phyloP scores from a whole-genome alignment of 2,329 filamentous ascomycete genomes.

The Akanthomyces muscarius region DNA sequence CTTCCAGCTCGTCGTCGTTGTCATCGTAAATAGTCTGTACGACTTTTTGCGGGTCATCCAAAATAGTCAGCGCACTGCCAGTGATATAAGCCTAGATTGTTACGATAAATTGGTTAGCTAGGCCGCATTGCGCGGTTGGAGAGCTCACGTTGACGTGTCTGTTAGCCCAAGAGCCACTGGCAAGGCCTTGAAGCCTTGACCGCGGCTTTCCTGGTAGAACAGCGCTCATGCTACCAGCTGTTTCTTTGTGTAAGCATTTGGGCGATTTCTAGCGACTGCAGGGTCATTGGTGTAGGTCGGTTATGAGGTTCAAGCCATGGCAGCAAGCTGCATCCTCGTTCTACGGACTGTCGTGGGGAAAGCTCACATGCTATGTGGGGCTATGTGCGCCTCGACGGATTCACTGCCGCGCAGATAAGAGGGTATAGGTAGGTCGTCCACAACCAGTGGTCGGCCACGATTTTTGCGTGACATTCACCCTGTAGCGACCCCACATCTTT shows the following conservation, averaged over 20 bases:
- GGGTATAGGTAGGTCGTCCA: no score
- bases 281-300: background rate
- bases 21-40: slow-evolving; percentile 91
- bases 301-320: background rate
- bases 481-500: background rate
- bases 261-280: background rate
- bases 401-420: no score
- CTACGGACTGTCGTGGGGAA: background rate
- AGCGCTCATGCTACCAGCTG: slow-evolving; percentile 62
- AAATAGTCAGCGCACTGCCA: slow-evolving; percentile 80
- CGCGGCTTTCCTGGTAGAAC: slow-evolving; percentile 76
- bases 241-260: slow-evolving; percentile 8
- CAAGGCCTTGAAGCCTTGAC: slow-evolving; percentile 72
- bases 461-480: background rate
- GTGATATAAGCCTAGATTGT: slow-evolving; percentile 73
- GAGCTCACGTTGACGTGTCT: slow-evolving; percentile 65
- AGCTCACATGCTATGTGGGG: slow-evolving; percentile 16
- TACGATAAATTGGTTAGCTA: slow-evolving; percentile 9
- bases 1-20: slow-evolving; percentile 63
- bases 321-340: background rate
- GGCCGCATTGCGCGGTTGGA: slow-evolving; percentile 17
- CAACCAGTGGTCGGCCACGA: no score
- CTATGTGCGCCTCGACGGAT: background rate
- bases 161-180: slow-evolving; percentile 68
- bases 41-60: slow-evolving; percentile 68